phyloP scores from a whole-genome alignment of 2,329 filamentous ascomycete species.

The Teratosphaeria destructans region DNA sequence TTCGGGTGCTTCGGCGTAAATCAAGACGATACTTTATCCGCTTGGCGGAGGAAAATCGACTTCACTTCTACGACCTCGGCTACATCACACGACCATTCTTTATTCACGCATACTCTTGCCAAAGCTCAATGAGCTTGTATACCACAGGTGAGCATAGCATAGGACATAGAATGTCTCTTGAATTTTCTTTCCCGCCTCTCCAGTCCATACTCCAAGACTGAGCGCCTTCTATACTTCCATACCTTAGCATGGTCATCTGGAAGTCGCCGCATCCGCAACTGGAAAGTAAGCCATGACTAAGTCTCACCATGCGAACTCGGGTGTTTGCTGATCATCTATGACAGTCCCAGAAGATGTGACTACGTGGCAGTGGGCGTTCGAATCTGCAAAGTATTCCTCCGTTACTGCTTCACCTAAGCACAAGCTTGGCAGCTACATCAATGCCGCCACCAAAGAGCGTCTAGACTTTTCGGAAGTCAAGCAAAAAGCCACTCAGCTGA shows the following conservation, averaged over 20 bases:
- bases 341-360: slow-evolving; percentile 44
- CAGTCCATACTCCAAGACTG: background rate
- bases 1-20: background rate
- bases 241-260: slow-evolving; percentile 10
- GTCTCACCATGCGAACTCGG: background rate
- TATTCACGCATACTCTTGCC: background rate
- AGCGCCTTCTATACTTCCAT: background rate
- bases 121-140: background rate
- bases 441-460: slow-evolving; percentile 48
- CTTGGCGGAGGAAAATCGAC: background rate
- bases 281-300: slow-evolving; percentile 24
- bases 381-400: slow-evolving; percentile 41
- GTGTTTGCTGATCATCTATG: too few species aligned
- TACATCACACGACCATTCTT: background rate
- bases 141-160: background rate
- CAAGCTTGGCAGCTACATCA: slow-evolving; percentile 41
- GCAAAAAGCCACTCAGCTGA: slow-evolving; percentile 45
- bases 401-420: slow-evolving; percentile 26
- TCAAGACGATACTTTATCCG: background rate
- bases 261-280: slow-evolving; percentile 33
- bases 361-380: slow-evolving; percentile 52
- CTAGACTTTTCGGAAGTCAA: slow-evolving; percentile 48
- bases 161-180: background rate
- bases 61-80: background rate
- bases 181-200: background rate